A percentile compares a stretch with the other conserved stretches of the same genome.
phyloP scores from a whole-genome alignment of 106 monocot genomes.

The Phalaenopsis aphrodite region DNA sequence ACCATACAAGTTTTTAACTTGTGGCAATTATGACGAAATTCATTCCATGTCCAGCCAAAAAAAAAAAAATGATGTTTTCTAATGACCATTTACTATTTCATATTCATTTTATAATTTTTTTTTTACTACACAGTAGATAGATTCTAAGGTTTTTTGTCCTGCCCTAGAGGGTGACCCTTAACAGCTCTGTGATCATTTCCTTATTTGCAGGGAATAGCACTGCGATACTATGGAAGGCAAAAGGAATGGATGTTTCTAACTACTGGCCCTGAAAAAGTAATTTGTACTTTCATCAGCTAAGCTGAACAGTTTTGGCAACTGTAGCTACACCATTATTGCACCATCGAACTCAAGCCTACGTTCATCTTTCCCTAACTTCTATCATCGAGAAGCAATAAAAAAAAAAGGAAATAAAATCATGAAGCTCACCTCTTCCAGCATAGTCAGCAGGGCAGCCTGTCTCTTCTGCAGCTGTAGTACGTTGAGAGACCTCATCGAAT shows the following conservation, averaged over 20 bases:
- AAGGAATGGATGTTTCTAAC: constrained; percentile 51
- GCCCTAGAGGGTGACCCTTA: no score
- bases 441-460: constrained; percentile 27
- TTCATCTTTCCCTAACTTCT: background rate
- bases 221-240: constrained; percentile 18
- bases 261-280: constrained; percentile 18
- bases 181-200: no score
- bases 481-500: constrained; percentile 21
- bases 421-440: constrained; percentile 60
- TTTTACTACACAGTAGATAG: no score
- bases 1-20: no score
- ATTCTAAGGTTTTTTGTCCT: no score
- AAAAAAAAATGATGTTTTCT: no score
- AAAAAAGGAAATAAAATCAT: background rate
- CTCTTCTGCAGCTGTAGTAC: constrained; percentile 37
- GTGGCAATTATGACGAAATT: no score
- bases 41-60: no score
- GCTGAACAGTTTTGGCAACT: constrained; percentile 17
- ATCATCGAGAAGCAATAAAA: background rate
- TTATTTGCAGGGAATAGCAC: no score
- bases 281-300: constrained; percentile 19
- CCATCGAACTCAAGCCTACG: constrained; percentile 1
- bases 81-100: no score
- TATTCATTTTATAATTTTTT: no score
- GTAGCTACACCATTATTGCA: constrained; percentile 20